Evolutionary conservation across 768 basidiomycete genomes (phyloP).

Genomic region (Mycena galopus): DNA sequence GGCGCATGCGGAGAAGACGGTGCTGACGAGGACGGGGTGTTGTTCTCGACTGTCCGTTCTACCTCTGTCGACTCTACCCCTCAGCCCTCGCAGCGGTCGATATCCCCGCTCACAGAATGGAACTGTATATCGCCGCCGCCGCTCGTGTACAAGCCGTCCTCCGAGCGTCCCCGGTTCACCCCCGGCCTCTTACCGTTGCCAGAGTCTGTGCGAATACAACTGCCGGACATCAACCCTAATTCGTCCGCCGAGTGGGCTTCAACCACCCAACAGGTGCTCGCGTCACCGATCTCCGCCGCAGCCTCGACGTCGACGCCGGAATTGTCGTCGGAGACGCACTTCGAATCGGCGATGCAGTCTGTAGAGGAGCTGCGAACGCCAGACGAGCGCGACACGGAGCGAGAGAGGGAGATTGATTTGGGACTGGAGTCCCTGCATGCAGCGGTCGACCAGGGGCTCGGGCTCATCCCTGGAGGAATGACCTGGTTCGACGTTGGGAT

Average conservation of each 20-base stretch:
- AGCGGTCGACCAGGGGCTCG: constrained; percentile 56
- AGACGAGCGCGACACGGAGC: constrained; percentile 32
- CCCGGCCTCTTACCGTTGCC: constrained; percentile 30
- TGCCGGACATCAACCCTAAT: constrained; percentile 49
- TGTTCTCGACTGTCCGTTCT: constrained; percentile 54
- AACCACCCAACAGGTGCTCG: constrained; percentile 45
- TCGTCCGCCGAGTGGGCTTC: constrained; percentile 57
- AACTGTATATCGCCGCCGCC: constrained; percentile 49
- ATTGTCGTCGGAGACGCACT: constrained; percentile 27
- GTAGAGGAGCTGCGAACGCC: constrained; percentile 28
- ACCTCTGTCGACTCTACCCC: constrained; percentile 56
- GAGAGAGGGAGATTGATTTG: constrained; percentile 44
- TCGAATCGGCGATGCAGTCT: constrained; percentile 22
- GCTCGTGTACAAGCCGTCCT: neutral
- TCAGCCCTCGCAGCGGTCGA: constrained; percentile 47
- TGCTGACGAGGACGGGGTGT: constrained; percentile 60
- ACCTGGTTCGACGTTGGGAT: constrained; percentile 56
- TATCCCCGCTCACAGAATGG: constrained; percentile 55
- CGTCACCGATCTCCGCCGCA: constrained; percentile 30
- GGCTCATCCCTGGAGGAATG: constrained; percentile 49
- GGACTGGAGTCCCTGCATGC: constrained; percentile 47
- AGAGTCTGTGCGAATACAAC: constrained; percentile 44
- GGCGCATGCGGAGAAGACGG: constrained; percentile 44
- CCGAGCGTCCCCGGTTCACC: constrained; percentile 9
- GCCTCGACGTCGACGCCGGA: constrained; percentile 27